Conservation (phyloP, 1,284 basidiomycete genomes). For the Singerocomus rubriflavus region DNA sequence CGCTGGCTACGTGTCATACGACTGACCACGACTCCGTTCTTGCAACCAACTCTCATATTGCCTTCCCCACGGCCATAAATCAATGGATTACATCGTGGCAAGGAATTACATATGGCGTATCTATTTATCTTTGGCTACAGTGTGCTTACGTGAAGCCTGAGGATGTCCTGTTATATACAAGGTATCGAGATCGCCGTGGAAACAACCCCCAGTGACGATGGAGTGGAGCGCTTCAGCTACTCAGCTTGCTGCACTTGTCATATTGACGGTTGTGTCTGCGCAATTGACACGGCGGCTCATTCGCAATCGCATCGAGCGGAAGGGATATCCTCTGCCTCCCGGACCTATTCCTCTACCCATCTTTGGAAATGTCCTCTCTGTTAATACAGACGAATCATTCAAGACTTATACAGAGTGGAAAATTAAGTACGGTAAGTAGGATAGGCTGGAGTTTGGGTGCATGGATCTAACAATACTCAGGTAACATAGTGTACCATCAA, state of each 20-base stretch:
- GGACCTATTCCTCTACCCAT: slow-evolving; percentile 12
- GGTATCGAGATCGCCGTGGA: too few relatives aligned
- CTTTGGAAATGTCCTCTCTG: slow-evolving; percentile 10
- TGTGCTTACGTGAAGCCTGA: too few relatives aligned
- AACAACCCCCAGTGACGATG: too few relatives aligned
- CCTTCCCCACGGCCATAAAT: too few relatives aligned
- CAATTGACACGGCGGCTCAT: not conserved
- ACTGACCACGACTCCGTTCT: too few relatives aligned
- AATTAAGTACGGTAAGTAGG: slow-evolving; percentile 12
- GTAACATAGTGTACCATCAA: slow-evolving; percentile 14
- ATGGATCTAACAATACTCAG: not conserved
- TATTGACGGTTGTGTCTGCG: not conserved
- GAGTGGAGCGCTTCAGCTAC: not conserved
- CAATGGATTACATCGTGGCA: too few relatives aligned
- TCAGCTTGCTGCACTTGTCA: not conserved
- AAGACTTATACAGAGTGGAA: slow-evolving; percentile 15
- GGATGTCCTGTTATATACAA: too few relatives aligned
- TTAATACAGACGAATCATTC: slow-evolving; percentile 5
- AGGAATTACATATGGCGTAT: too few relatives aligned
- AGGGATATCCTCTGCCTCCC: slow-evolving; percentile 6
- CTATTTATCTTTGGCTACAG: too few relatives aligned
- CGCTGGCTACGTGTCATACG: too few relatives aligned
- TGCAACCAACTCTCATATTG: too few relatives aligned
- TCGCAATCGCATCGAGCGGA: not conserved
- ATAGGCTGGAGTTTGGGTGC: not conserved